These are phyloP conservation scores for Trichomonascaceae sp. DNA, from an alignment of 1,139 yeast species.

Conservation along the genomic window DNA sequence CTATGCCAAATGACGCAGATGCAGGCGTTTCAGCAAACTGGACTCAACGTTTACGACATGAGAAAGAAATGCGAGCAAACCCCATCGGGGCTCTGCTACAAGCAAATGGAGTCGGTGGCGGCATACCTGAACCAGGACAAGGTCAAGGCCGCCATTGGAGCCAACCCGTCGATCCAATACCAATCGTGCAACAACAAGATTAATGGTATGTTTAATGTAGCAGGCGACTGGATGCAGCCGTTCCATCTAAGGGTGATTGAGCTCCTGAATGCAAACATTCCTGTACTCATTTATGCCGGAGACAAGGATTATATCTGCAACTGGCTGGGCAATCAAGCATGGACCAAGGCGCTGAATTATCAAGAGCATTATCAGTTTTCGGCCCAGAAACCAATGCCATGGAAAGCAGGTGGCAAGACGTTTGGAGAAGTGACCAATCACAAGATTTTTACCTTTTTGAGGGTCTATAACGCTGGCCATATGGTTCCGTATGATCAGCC, in stretches of 20 bases:
- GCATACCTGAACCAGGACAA: conserved; percentile 51
- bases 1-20: conserved; percentile 82
- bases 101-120: conserved; percentile 49
- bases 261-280: conserved; percentile 42
- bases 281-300: conserved; percentile 75
- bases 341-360: conserved; percentile 65
- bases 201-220: conserved; percentile 34
- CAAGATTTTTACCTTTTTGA: conserved; percentile 42
- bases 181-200: conserved; percentile 53
- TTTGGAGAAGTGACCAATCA: conserved; percentile 30
- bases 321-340: conserved; percentile 78
- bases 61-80: conserved; percentile 72
- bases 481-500: conserved; percentile 72
- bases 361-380: conserved; percentile 21
- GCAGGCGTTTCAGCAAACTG: conserved; percentile 81
- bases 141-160: conserved; percentile 75
- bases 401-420: conserved; percentile 25
- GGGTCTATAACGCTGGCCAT: conserved; percentile 50
- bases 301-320: conserved; percentile 85
- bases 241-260: conserved; percentile 46
- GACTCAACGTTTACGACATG: conserved; percentile 86
- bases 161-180: conserved; percentile 60
- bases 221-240: conserved; percentile 48
- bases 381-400: conserved; percentile 24
- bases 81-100: conserved; percentile 61